Conservation (phyloP, 73 alveolate species). For the Tetrahymena elliotti region DNA sequence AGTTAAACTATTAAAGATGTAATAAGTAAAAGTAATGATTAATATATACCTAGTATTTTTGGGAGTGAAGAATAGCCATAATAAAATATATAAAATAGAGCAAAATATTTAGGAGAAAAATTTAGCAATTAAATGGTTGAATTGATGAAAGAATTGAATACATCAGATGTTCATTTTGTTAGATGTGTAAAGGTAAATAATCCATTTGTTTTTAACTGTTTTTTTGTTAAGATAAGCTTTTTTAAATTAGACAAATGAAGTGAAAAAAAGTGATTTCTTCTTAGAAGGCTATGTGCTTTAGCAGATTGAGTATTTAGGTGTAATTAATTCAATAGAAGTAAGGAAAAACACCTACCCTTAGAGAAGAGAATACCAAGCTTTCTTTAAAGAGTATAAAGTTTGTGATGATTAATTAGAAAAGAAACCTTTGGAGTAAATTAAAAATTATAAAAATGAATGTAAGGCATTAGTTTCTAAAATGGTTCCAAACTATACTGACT, state of each 20-base stretch:
- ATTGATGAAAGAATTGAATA: conserved; percentile 6
- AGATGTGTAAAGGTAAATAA: conserved; percentile 14
- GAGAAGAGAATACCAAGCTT: conserved; percentile 14
- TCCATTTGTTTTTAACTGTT: background rate
- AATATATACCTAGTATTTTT: background rate
- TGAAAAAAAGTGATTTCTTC: background rate
- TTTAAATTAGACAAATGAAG: background rate
- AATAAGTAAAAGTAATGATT: background rate
- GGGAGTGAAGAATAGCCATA: background rate
- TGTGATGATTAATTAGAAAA: background rate
- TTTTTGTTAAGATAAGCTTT: background rate
- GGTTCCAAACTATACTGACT: background rate
- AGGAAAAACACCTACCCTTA: conserved; percentile 14
- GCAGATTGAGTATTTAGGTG: conserved; percentile 5
- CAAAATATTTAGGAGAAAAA: conserved; percentile 4
- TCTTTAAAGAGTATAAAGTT: background rate
- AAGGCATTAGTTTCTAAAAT: background rate
- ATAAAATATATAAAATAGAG: background rate
- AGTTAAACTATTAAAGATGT: conserved; percentile 11
- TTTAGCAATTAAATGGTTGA: conserved; percentile 5
- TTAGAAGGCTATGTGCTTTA: background rate
- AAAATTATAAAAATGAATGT: conserved; percentile 1
- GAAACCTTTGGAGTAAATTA: background rate
- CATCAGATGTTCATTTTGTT: conserved; percentile 8
- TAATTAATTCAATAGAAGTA: conserved; percentile 3